Percentiles rank a stretch among this genome's conserved stretches.
phyloP scores from a whole-genome alignment of 371 early-diverging fungal species.

The Mortierella sp. region DNA sequence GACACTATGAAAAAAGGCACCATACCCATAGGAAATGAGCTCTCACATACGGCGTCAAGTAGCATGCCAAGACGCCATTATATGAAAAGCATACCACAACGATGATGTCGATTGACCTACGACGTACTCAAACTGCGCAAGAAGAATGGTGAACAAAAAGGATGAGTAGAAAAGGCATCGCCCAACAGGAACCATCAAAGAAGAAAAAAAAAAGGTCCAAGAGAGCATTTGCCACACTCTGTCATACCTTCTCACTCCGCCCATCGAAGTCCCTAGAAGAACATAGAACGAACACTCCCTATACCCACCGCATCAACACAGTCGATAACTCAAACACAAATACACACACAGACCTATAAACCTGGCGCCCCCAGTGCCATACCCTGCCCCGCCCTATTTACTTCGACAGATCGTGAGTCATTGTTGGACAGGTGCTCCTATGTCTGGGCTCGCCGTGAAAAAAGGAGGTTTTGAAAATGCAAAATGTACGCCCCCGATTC shows the following conservation, averaged over 20 bases:
- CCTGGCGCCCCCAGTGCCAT: neutral
- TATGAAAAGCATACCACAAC: too few species aligned
- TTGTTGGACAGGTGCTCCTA: neutral
- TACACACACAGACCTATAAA: neutral
- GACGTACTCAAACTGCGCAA: neutral
- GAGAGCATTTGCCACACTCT: neutral
- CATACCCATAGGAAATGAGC: neutral
- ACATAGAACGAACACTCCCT: neutral
- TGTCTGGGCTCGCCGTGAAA: neutral
- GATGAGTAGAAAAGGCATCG: neutral
- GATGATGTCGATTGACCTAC: too few species aligned
- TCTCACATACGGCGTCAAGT: neutral
- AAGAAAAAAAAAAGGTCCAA: neutral
- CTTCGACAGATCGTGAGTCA: conserved; percentile 5
- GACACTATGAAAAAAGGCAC: neutral
- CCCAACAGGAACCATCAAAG: neutral
- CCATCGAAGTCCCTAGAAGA: conserved; percentile 4
- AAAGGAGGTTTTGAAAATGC: neutral
- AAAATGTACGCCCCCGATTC: neutral
- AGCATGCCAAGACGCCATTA: too few species aligned
- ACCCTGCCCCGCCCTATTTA: neutral
- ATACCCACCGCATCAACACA: neutral
- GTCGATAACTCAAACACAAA: too few species aligned
- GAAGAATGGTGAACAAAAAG: neutral
- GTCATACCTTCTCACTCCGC: neutral